phyloP scores from a whole-genome alignment of 768 basidiomycete species.

The Leccinum truebloodii region DNA sequence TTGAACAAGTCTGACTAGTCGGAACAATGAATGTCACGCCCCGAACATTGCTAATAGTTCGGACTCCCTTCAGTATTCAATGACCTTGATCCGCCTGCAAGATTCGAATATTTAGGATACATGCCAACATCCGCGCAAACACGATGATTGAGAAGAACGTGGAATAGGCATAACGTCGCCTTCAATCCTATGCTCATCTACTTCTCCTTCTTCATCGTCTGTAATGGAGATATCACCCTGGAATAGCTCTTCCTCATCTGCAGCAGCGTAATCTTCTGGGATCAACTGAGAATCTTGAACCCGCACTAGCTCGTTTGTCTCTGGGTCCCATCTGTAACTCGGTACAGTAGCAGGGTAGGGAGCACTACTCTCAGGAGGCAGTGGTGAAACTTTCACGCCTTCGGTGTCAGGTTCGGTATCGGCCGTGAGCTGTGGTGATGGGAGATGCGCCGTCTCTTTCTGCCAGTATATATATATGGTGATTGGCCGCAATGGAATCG shows the following conservation, averaged over 20 bases:
- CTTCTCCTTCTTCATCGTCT: neutral
- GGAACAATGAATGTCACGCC: too few species aligned
- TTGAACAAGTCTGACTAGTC: too few species aligned
- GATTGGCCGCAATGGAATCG: slow-evolving; percentile 8
- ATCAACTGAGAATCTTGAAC: neutral
- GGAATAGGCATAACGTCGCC: slow-evolving; percentile 13
- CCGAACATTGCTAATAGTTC: too few species aligned
- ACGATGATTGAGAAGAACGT: too few species aligned
- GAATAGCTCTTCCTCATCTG: neutral
- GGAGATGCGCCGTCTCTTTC: neutral
- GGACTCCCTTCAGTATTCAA: too few species aligned
- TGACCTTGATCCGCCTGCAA: too few species aligned
- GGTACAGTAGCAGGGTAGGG: neutral
- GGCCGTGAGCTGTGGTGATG: neutral
- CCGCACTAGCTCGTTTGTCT: neutral
- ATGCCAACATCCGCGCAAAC: too few species aligned
- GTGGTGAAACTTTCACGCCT: neutral
- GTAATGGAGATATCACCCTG: neutral
- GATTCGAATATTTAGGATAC: too few species aligned
- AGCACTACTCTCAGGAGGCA: neutral
- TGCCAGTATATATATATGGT: neutral
- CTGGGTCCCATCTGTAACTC: slow-evolving; percentile 16
- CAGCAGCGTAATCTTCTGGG: neutral
- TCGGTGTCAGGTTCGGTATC: neutral
- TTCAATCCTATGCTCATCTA: slow-evolving; percentile 1